Evolutionary conservation across 2,329 filamentous ascomycete species (phyloP), one percentile per base, ranked within the genome.

Genomic region (Calonectria hawksworthii): DNA sequence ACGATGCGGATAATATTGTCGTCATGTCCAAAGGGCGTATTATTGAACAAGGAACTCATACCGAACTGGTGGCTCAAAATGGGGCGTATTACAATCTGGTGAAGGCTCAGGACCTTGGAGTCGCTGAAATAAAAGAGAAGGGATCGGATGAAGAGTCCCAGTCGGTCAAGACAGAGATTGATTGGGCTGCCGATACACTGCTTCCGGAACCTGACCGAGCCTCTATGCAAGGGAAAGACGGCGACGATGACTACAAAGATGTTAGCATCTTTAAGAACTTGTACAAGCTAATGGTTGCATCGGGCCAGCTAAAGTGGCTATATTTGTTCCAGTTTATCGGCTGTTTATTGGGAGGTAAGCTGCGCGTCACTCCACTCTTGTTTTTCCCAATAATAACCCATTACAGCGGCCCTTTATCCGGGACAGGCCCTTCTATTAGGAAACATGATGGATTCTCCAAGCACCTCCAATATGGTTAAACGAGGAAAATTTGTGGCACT

Each of bases 1-100:
- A 87, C 73, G 86, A 90, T 63, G 92, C 92, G 0, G 91, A 94
- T 77, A 89, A 91, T 59, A 93, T 94, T 47, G 85, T 94, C 6
- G 92, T 94, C 5, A 85, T 94, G 78, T 85, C 88, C 2, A 85
- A 89, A 74, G 92, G 92, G 0, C 82, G 85, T 38, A 88, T 92
- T 7, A 83, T 91, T 2, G 92, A 94, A 80, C 86, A 91, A 77
- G 92, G 92, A 3, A 61, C 13, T 3, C 1, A 92, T 86, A 0
- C 90, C 4, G 86, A 90, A 36, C 85, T 94, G 0, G 83, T 94
- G 18, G 81, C 83, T 1, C 82, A 84, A 9, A 82, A 77, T 10
- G 83, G 89, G 0, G 81, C 89, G 3, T 93, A 93, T 74, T 84
- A 84, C 11, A 83, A 83, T 3, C 84, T 92, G 0, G 90, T 92